phyloP scores from a whole-genome alignment of 306 rosid species.

The Cicer judaicum region DNA sequence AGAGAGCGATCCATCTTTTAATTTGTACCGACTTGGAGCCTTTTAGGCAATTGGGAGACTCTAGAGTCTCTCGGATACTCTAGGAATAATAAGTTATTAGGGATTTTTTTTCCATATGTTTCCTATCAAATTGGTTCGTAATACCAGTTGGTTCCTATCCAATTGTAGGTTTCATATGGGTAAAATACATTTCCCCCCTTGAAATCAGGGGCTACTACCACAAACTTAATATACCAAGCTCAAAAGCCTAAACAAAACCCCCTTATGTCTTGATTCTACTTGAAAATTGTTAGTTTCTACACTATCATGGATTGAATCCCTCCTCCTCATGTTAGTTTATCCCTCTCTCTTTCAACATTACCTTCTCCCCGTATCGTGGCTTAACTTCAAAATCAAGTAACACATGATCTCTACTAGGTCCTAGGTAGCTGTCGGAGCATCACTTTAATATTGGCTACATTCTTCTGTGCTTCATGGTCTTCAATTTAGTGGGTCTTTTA shows the following conservation, averaged over 20 bases:
- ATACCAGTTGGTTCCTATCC: no score
- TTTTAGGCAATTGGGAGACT: neutral
- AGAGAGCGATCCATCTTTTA: neutral
- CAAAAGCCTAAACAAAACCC: neutral
- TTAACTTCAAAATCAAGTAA: neutral
- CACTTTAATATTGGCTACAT: neutral
- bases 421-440: neutral
- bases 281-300: neutral
- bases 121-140: no score
- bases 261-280: neutral
- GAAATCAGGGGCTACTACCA: neutral
- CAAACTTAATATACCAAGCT: neutral
- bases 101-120: neutral
- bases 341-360: neutral
- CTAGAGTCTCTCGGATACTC: neutral
- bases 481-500: constrained; percentile 2
- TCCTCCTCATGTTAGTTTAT: neutral
- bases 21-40: neutral
- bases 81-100: neutral
- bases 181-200: neutral
- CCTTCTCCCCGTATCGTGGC: neutral
- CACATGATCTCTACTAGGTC: neutral
- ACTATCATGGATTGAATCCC: neutral
- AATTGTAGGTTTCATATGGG: no score
- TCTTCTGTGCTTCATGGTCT: neutral